Evolutionary conservation across 768 basidiomycete genomes (phyloP), one percentile per base, ranked within the genome.

Genomic region (Aureoboletus auriporus): DNA sequence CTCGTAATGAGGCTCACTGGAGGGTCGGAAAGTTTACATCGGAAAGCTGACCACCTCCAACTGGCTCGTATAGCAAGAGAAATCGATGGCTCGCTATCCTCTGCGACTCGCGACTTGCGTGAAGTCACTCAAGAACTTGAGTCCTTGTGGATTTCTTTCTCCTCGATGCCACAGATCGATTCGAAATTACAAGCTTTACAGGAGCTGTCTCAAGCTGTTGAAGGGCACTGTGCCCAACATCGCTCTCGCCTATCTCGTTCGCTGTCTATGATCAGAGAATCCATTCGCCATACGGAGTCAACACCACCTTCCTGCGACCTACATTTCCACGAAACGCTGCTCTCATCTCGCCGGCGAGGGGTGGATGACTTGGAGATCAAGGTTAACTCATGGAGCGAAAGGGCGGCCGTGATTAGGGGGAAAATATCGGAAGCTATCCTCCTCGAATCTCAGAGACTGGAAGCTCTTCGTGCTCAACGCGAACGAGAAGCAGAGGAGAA

Each of bases 1-100:
- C 80, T 80, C 56, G 69, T 80, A 42, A 79, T 90, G 69, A 70
- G 77, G 49, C 73, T 90, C 13, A 72, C 72, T 4, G 81, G 80
- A n/a, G 72, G 68, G 27, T 49, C 82, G 31, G 78, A 82, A 45
- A 62, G 59, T 9, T 63, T 90, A 29, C 63, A 72, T 16, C 73
- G 75, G 46, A 73, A 76, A 37, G 68, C 70, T 12, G 65, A 70
- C 28, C 75, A 78, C 52, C 66, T 86, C 48, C 69, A 71, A 23
- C 65, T 85, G 16, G 77, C 80, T 12, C 69, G 68, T 30, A 70
- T 80, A 54, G 80, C 83, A 5, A 79, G 73, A 47, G 67, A 71
- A n/a, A 59, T 80, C 20, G 86, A 84, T 52, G 44, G 53, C 1
- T 60, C 74, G 14, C 62, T 80, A 8, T 60, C 66, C 6, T 55